phyloP scores from a whole-genome alignment of 2,329 filamentous ascomycete species.

The Aspergillus sp. region DNA sequence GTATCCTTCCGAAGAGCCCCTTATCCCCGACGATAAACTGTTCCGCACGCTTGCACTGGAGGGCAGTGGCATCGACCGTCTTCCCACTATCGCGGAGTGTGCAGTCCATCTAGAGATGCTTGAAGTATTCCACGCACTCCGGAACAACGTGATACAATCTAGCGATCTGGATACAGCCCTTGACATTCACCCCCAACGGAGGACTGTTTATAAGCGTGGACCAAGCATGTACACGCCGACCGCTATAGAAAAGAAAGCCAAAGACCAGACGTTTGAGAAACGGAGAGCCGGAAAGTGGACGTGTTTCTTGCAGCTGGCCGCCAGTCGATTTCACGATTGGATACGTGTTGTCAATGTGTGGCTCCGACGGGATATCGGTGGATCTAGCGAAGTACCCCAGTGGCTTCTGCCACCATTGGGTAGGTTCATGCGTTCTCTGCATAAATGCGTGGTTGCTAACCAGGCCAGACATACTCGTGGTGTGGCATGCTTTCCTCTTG shows the following conservation, averaged over 20 bases:
- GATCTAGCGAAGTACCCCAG: not conserved
- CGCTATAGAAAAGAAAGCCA: not conserved
- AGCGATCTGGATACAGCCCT: not conserved
- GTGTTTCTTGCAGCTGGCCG: slow-evolving; percentile 9
- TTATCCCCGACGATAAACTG: not conserved
- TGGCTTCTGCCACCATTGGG: slow-evolving; percentile 56
- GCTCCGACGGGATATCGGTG: not conserved
- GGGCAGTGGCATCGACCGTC: not conserved
- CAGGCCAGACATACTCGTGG: slow-evolving; percentile 65
- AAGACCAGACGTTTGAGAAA: not conserved
- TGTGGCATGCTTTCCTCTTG: slow-evolving; percentile 75
- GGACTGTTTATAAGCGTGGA: not conserved
- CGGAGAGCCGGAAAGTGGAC: slow-evolving; percentile 11
- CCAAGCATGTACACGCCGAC: not conserved
- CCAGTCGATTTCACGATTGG: slow-evolving; percentile 12
- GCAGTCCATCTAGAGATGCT: not conserved
- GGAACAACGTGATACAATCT: not conserved
- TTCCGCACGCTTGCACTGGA: not conserved
- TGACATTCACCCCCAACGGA: not conserved
- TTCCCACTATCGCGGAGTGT: not conserved
- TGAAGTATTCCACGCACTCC: not conserved
- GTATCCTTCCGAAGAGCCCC: not conserved
- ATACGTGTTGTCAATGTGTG: slow-evolving; percentile 2
- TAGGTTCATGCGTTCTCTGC: slow-evolving; percentile 30
- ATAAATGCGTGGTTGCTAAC: not conserved